Percentiles rank a stretch among this genome's conserved stretches.
Evolutionary conservation across 768 basidiomycete genomes (phyloP).

Genomic region (Termitomyces sp.): DNA sequence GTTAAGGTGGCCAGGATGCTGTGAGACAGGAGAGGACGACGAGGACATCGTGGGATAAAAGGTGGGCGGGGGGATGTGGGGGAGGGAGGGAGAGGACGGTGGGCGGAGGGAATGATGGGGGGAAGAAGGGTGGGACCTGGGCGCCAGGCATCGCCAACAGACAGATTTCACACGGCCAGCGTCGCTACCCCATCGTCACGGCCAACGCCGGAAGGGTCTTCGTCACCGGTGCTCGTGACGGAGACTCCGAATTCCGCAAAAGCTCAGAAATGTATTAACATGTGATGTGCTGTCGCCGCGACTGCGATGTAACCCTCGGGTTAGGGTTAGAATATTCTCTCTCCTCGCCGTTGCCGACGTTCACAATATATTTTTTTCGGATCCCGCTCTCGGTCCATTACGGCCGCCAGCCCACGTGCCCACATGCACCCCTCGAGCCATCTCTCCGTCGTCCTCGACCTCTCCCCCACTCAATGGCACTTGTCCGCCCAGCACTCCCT

Average conservation of each 20-base stretch:
- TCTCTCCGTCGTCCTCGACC: slow-evolving; percentile 80
- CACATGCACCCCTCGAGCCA: slow-evolving; percentile 30
- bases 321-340: slow-evolving; percentile 1
- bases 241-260: slow-evolving; percentile 35
- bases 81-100: slow-evolving; percentile 16
- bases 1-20: slow-evolving; percentile 38
- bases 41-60: slow-evolving; percentile 15
- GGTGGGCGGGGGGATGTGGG: background rate
- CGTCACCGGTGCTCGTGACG: slow-evolving; percentile 54
- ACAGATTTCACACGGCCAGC: slow-evolving; percentile 51
- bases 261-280: slow-evolving; percentile 8
- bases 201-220: slow-evolving; percentile 53
- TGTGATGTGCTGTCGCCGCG: slow-evolving; percentile 2
- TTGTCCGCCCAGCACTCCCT: slow-evolving; percentile 49
- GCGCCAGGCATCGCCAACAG: slow-evolving; percentile 50
- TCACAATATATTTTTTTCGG: slow-evolving; percentile 8
- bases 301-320: background rate
- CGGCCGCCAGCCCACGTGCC: slow-evolving; percentile 3
- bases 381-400: slow-evolving; percentile 3
- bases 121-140: slow-evolving; percentile 36
- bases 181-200: slow-evolving; percentile 54
- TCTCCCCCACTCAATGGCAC: slow-evolving; percentile 86
- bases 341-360: slow-evolving; percentile 3
- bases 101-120: slow-evolving; percentile 28
- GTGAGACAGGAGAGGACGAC: slow-evolving; percentile 17